phyloP scores from a whole-genome alignment of 148 eudicot genomes.

The Cornus suecica region DNA sequence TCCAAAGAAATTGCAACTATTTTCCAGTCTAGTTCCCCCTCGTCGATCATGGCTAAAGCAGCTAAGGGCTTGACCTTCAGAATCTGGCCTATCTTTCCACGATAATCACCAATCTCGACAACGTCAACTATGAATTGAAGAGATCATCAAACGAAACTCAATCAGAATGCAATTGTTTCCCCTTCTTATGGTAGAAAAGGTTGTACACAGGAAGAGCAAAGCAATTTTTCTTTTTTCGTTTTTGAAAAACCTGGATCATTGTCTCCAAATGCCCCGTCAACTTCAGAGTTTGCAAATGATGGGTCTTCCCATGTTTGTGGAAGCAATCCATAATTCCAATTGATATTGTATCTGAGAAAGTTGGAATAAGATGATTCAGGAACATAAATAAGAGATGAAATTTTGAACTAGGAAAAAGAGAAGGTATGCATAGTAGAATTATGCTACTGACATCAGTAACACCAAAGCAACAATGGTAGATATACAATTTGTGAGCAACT shows the following conservation, averaged over 20 bases:
- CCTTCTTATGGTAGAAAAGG: neutral
- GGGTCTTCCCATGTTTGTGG: constrained; percentile 97
- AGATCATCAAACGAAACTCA: constrained; percentile 9
- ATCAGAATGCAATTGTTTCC: neutral
- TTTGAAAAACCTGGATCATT: constrained; percentile 73
- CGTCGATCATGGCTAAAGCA: constrained; percentile 98
- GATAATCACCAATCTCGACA: constrained; percentile 91
- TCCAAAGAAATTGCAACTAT: constrained; percentile 90
- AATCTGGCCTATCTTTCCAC: constrained; percentile 73
- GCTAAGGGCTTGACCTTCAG: constrained; percentile 87
- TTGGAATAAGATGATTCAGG: neutral
- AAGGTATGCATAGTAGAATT: neutral
- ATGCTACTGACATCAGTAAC: neutral
- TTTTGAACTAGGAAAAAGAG: neutral
- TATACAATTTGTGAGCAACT: too few species aligned
- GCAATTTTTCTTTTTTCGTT: neutral
- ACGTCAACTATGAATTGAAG: constrained; percentile 65
- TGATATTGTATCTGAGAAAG: constrained; percentile 62
- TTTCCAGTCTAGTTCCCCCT: constrained; percentile 99
- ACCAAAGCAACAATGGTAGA: neutral
- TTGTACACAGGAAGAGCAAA: neutral
- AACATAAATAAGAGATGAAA: neutral
- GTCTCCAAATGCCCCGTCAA: constrained; percentile 91
- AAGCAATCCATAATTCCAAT: constrained; percentile 84
- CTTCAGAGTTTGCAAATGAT: constrained; percentile 62